phyloP scores from a whole-genome alignment of 768 basidiomycete species.

The Mycena rebaudengoi region DNA sequence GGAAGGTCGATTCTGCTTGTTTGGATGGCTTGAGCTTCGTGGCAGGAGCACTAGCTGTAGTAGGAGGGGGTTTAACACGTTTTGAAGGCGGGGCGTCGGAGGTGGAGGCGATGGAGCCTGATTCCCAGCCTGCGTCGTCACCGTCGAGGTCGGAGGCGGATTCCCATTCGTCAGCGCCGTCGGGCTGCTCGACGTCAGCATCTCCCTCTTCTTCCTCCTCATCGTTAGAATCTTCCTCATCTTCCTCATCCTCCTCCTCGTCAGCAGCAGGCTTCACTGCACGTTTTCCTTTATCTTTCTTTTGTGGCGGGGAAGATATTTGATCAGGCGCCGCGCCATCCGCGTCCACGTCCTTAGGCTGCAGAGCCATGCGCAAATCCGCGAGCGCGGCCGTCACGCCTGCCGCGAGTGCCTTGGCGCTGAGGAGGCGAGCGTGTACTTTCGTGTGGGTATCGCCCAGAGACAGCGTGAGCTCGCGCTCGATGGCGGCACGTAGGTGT shows the following conservation, averaged over 20 bases:
- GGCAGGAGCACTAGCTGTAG: conserved; percentile 23
- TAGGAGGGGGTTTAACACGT: background rate
- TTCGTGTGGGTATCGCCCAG: conserved; percentile 45
- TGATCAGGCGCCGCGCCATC: background rate
- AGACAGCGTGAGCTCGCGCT: conserved; percentile 50
- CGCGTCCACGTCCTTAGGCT: conserved; percentile 17
- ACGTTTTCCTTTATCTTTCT: conserved; percentile 22
- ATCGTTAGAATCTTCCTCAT: conserved; percentile 27
- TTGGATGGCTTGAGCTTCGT: conserved; percentile 31
- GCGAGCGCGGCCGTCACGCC: conserved; percentile 62
- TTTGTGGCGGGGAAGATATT: conserved; percentile 4
- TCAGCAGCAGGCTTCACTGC: conserved; percentile 35
- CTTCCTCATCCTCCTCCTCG: conserved; percentile 12
- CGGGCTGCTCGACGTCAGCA: conserved; percentile 17
- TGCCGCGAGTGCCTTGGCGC: conserved; percentile 76
- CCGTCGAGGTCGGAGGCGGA: conserved; percentile 30
- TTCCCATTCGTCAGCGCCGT: background rate
- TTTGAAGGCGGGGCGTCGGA: conserved; percentile 37
- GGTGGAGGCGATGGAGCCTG: conserved; percentile 43
- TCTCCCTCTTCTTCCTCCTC: conserved; percentile 31
- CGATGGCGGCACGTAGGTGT: conserved; percentile 54
- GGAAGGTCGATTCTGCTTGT: conserved; percentile 66
- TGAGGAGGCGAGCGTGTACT: conserved; percentile 76
- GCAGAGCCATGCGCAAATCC: conserved; percentile 55
- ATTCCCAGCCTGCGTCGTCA: conserved; percentile 50